Evolutionary conservation across 805 yeast genomes (phyloP).

Genomic region (Candida coquimbonensis): DNA sequence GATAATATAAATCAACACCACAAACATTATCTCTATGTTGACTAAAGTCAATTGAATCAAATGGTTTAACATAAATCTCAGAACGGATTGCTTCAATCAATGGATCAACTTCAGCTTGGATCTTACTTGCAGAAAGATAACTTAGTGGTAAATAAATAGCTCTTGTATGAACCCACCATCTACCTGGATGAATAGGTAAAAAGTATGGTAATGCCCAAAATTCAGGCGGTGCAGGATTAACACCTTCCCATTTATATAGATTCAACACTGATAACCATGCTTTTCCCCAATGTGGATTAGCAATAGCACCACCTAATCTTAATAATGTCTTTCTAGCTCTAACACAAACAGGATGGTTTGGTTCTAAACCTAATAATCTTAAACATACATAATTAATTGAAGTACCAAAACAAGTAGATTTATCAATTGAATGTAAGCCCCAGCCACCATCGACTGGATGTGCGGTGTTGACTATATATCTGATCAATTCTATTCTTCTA

Average conservation of each 20-base stretch:
- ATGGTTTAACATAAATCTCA: constrained; percentile 72
- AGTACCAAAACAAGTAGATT: constrained; percentile 94
- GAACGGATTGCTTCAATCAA: constrained; percentile 57
- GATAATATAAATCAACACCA: constrained; percentile 89
- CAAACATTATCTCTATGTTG: constrained; percentile 77
- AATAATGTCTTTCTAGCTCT: constrained; percentile 69
- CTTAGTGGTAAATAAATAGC: constrained; percentile 87
- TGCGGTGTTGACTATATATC: constrained; percentile 85
- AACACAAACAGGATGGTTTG: constrained; percentile 68
- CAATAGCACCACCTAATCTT: constrained; percentile 81
- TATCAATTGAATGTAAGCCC: constrained; percentile 93
- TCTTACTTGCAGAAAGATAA: constrained; percentile 55
- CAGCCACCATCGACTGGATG: constrained; percentile 99
- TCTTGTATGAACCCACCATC: constrained; percentile 99
- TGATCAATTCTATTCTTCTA: constrained; percentile 59
- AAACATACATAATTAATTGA: constrained; percentile 77
- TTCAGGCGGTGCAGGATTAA: constrained; percentile 97
- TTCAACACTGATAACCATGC: constrained; percentile 79
- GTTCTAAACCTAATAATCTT: constrained; percentile 69
- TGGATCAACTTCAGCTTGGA: constrained; percentile 54
- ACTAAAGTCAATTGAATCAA: constrained; percentile 58
- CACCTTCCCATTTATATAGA: constrained; percentile 91
- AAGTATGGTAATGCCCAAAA: constrained; percentile 80
- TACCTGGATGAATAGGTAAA: constrained; percentile 83
- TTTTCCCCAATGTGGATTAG: constrained; percentile 97